Evolutionary conservation across 177 flowering plant species (phyloP), one percentile per base, ranked within the genome.

Genomic region (Telopea speciosissima): DNA sequence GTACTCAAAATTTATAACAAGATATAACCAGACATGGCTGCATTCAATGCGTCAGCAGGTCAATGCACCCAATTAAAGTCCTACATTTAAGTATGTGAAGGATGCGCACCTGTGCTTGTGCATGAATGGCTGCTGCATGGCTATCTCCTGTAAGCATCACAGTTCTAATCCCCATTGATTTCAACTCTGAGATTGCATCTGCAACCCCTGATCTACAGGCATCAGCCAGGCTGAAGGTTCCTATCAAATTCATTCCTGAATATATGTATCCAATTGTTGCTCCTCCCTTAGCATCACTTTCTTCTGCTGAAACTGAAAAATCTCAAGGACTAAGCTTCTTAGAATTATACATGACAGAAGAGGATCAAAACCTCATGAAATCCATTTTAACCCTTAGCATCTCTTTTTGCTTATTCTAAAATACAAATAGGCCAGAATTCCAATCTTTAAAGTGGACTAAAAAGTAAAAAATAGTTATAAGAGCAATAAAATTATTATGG

Each of bases 111-210:
- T 93, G 89, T 58, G 84, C 74, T 73, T 95, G 91, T 24, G 84
- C 84, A 67, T 82, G 79, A 74, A 72, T 79, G 22, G 98, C 99
- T 5, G 97, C 89, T 36, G 80, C 87, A 61, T 78, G 74, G 72
- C 79, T 83, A 69, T 95, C 99, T 65, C 99, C 99, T 1, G 99
- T 95, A 28, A 95, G 92, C 97, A 95, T 87, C 16, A 84, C 89
- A 24, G 93, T 86, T 80, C 74, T 86, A 44, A 92, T 85, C 13
- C 91, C 88, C 77, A 91, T 24, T 17, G 74, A 68, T 62, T 88
- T 93, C 44, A 95, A 81, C 65, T 91, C 85, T 59, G 65, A 70
- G 60, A 93, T 78, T 0, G 97, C 98, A 71, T 90, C 88, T n/a
- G 25, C 60, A 3, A 74, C 94, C 44, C 99, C 94, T 3, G 92